Evolutionary conservation across 2,329 filamentous ascomycete species (phyloP).

Genomic region (Arthroderma sp.): DNA sequence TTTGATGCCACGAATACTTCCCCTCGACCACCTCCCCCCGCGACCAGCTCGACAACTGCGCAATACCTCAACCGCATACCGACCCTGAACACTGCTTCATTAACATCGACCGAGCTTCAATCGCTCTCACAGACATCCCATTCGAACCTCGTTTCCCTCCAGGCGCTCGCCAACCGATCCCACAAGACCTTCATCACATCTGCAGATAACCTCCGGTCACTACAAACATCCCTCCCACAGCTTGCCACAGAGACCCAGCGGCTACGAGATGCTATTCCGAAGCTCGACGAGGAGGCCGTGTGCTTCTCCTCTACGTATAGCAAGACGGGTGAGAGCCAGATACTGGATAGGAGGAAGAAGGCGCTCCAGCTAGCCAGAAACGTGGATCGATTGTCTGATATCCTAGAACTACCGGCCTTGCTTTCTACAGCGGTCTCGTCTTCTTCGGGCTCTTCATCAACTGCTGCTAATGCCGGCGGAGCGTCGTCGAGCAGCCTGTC

Average conservation of each 20-base stretch:
- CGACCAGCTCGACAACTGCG: slow-evolving; percentile 36
- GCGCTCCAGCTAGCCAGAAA: slow-evolving; percentile 74
- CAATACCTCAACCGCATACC: slow-evolving; percentile 68
- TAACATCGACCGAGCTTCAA: slow-evolving; percentile 64
- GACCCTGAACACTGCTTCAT: slow-evolving; percentile 59
- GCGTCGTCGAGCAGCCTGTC: slow-evolving; percentile 23
- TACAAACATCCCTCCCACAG: slow-evolving; percentile 58
- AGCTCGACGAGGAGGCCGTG: slow-evolving; percentile 65
- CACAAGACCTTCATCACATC: slow-evolving; percentile 75
- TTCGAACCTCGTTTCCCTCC: slow-evolving; percentile 67
- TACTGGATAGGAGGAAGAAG: slow-evolving; percentile 62
- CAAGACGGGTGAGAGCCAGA: slow-evolving; percentile 55
- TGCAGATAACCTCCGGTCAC: slow-evolving; percentile 60
- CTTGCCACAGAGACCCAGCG: slow-evolving; percentile 55
- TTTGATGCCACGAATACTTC: slow-evolving; percentile 35
- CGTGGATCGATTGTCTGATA: slow-evolving; percentile 76
- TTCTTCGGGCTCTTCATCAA: slow-evolving; percentile 24
- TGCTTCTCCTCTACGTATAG: slow-evolving; percentile 74
- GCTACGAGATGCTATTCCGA: slow-evolving; percentile 61
- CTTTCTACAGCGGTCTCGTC: slow-evolving; percentile 59
- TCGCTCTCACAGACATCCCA: slow-evolving; percentile 71
- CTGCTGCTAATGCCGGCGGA: neutral
- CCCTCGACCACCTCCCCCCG: slow-evolving; percentile 27
- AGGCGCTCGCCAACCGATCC: slow-evolving; percentile 78
- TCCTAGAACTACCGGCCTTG: slow-evolving; percentile 77